Conservation (phyloP, 495 filamentous ascomycete species). For the Sabuloglossum arenarium region DNA sequence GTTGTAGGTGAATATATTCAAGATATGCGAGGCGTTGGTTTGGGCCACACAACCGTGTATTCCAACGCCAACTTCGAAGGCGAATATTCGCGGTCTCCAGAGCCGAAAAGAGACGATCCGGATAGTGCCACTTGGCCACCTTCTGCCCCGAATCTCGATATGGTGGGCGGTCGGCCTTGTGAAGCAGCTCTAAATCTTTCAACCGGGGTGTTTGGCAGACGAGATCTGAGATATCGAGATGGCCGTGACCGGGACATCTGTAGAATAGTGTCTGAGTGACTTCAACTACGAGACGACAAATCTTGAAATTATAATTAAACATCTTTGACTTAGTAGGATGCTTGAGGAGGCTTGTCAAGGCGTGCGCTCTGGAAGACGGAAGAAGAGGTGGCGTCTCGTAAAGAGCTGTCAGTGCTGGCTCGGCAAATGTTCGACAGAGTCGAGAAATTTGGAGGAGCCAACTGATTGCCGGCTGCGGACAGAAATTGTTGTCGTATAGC, state of each 20-base stretch:
- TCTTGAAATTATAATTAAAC: conserved; percentile 41
- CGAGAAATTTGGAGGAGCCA: conserved; percentile 42
- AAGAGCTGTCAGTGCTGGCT: conserved; percentile 54
- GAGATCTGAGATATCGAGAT: conserved; percentile 22
- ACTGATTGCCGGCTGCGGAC: conserved; percentile 21
- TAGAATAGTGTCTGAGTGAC: conserved; percentile 22
- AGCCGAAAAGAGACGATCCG: conserved; percentile 33
- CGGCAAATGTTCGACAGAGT: conserved; percentile 42
- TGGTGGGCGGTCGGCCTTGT: conserved; percentile 31
- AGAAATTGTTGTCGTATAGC: conserved; percentile 27
- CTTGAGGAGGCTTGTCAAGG: conserved; percentile 26
- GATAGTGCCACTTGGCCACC: conserved; percentile 38
- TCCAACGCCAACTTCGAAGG: conserved; percentile 63
- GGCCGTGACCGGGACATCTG: conserved; percentile 15
- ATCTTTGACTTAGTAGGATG: conserved; percentile 19
- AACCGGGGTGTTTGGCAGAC: conserved; percentile 26
- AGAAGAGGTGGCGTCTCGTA: conserved; percentile 47
- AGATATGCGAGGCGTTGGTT: conserved; percentile 29
- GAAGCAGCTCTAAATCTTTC: conserved; percentile 31
- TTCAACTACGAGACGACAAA: conserved; percentile 47
- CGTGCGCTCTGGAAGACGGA: conserved; percentile 27
- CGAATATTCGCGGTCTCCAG: conserved; percentile 24
- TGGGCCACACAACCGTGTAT: conserved; percentile 35
- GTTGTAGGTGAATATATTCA: conserved; percentile 29
- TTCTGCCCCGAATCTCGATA: conserved; percentile 25